Evolutionary conservation across 2,329 filamentous ascomycete species (phyloP).

Genomic region (Samsoniella hepiali): DNA sequence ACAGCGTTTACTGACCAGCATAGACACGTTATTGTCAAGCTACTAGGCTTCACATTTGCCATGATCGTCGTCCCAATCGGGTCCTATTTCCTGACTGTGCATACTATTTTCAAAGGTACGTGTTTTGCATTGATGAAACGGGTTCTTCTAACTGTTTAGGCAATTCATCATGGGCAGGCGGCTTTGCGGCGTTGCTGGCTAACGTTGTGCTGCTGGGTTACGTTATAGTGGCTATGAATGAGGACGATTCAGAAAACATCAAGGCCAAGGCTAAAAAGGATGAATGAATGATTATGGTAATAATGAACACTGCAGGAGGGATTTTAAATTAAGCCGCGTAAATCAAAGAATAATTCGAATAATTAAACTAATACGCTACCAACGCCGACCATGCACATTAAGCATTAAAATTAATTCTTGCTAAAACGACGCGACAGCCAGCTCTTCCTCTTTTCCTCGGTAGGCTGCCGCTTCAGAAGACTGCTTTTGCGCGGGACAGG

Average conservation of each 20-base stretch:
- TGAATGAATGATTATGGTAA: conserved; percentile 36
- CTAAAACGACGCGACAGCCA: conserved; percentile 85
- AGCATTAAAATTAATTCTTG: conserved; percentile 42
- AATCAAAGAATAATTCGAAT: conserved; percentile 17
- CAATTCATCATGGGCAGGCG: conserved; percentile 84
- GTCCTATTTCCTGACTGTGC: conserved; percentile 79
- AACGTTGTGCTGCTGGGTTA: conserved; percentile 92
- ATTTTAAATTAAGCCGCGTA: not conserved
- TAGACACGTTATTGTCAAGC: conserved; percentile 83
- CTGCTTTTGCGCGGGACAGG: conserved; percentile 30
- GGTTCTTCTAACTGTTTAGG: conserved; percentile 47
- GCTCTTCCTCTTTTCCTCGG: conserved; percentile 75
- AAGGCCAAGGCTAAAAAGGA: conserved; percentile 47
- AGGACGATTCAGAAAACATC: conserved; percentile 60
- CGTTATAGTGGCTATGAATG: conserved; percentile 84
- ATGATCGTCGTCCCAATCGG: conserved; percentile 88
- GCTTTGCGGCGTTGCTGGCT: conserved; percentile 79
- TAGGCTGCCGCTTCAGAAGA: conserved; percentile 29
- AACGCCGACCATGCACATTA: conserved; percentile 28
- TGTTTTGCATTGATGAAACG: conserved; percentile 3
- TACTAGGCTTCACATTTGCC: conserved; percentile 83
- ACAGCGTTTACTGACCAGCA: conserved; percentile 16
- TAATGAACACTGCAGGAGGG: not conserved
- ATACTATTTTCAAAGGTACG: conserved; percentile 73
- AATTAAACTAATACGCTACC: conserved; percentile 26